A percentile compares a stretch with the other conserved stretches of the same genome.
These are phyloP conservation scores for Abrus pulchellus DNA, from an alignment of 306 rosid genomes.

Conservation along the genomic window DNA sequence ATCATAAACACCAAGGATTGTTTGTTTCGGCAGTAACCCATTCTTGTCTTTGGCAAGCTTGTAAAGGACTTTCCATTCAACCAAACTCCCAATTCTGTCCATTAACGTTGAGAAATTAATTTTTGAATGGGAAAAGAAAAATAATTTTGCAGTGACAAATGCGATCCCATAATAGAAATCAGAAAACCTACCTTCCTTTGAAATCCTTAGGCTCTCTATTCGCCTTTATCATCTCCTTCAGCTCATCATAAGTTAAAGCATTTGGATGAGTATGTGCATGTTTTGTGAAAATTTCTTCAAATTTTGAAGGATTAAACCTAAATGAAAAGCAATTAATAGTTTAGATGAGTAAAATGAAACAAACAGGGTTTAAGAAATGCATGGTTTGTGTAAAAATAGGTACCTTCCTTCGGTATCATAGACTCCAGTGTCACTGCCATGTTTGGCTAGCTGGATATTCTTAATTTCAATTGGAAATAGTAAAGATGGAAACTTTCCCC, in stretches of 20 bases:
- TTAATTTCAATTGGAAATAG: slow-evolving; percentile 76
- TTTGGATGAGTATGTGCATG: slow-evolving; percentile 62
- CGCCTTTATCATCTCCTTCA: slow-evolving; percentile 57
- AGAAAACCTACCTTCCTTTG: slow-evolving; percentile 68
- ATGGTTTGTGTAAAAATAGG: neutral
- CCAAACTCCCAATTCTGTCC: slow-evolving; percentile 59
- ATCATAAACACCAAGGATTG: slow-evolving; percentile 71
- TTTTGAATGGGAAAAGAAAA: neutral
- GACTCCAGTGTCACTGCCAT: slow-evolving; percentile 76
- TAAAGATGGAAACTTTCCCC: slow-evolving; percentile 77
- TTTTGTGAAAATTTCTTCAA: slow-evolving; percentile 77
- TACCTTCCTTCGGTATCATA: slow-evolving; percentile 85
- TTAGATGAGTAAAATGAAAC: neutral
- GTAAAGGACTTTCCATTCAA: slow-evolving; percentile 78
- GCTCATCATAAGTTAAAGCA: slow-evolving; percentile 74
- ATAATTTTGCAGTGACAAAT: neutral
- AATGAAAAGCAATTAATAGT: neutral
- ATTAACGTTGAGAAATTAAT: neutral
- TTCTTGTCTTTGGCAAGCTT: slow-evolving; percentile 74
- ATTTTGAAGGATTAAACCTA: slow-evolving; percentile 74
- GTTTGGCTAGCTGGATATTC: slow-evolving; percentile 66
- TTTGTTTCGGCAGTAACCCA: slow-evolving; percentile 75
- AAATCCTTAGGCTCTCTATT: slow-evolving; percentile 71
- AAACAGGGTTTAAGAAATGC: neutral
- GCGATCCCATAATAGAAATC: neutral